These are phyloP conservation scores for Dipodascus geniculatus DNA, from an alignment of 805 yeast species.

Conservation along the genomic window DNA sequence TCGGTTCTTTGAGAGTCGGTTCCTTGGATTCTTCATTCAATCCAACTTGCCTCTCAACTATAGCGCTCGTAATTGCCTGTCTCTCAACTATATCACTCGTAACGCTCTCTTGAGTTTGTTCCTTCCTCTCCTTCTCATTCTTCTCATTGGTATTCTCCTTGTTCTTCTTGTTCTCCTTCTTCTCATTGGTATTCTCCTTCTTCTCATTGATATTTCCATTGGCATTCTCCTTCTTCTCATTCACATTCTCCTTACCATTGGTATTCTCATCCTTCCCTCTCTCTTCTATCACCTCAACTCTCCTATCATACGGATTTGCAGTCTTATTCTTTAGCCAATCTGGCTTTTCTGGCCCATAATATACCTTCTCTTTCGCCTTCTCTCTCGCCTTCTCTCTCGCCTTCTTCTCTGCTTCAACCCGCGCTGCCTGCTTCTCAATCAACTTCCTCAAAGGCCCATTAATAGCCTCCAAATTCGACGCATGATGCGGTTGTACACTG, in stretches of 20 bases:
- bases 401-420: conserved; percentile 4
- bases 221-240: no score
- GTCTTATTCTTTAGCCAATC: neutral
- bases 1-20: neutral
- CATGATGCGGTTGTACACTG: conserved; percentile 31
- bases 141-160: no score
- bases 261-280: neutral
- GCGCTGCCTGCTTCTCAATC: neutral
- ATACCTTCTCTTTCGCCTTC: neutral
- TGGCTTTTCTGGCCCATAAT: conserved; percentile 8
- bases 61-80: neutral
- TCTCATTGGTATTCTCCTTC: no score
- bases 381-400: conserved; percentile 1
- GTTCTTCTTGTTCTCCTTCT: no score
- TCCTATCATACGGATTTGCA: neutral
- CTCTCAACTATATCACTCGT: neutral
- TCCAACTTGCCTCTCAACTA: neutral
- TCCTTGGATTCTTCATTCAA: neutral
- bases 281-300: neutral
- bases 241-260: neutral
- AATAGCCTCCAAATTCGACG: conserved; percentile 15
- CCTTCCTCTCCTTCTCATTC: no score
- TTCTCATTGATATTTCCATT: no score
- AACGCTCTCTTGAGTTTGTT: neutral
- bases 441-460: conserved; percentile 19